Evolutionary conservation across 306 rosid species (phyloP).

Genomic region (Ammopiptanthus mongolicus): DNA sequence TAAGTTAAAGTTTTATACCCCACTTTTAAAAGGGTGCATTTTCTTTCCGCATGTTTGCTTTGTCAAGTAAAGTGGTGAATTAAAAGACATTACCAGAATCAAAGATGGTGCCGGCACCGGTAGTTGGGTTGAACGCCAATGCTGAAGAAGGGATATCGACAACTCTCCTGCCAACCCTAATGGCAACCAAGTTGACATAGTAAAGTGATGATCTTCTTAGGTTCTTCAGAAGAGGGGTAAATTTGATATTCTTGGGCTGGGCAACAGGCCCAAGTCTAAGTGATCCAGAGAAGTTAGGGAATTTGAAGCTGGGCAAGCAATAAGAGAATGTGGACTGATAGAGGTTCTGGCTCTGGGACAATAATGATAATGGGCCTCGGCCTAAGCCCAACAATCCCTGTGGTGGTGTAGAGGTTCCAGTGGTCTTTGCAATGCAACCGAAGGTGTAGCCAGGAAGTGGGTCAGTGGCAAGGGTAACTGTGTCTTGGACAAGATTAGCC

Average conservation of each 20-base stretch:
- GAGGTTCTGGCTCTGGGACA: constrained; percentile 72
- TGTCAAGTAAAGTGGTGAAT: neutral
- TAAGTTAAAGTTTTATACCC: neutral
- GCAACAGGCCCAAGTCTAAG: constrained; percentile 77
- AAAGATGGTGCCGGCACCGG: constrained; percentile 82
- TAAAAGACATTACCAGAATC: constrained; percentile 63
- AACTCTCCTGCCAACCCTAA: constrained; percentile 69
- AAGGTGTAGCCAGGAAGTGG: constrained; percentile 54
- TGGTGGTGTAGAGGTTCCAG: constrained; percentile 63
- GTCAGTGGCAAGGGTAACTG: constrained; percentile 68
- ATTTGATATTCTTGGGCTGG: constrained; percentile 83
- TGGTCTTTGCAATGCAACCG: constrained; percentile 66
- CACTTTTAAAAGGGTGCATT: neutral
- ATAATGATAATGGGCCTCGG: constrained; percentile 78
- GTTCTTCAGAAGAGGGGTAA: constrained; percentile 75
- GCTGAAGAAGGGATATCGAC: constrained; percentile 72
- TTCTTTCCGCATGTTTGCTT: neutral
- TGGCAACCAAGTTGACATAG: constrained; percentile 56
- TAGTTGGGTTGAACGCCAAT: constrained; percentile 60
- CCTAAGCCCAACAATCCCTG: constrained; percentile 94
- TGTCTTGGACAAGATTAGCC: constrained; percentile 66
- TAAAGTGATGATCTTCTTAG: constrained; percentile 89
- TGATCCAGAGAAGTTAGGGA: constrained; percentile 79
- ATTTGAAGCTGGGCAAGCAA: constrained; percentile 85
- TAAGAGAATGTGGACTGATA: constrained; percentile 88